phyloP scores from a whole-genome alignment of 345 rosid genomes.

The Eucalyptus victrix region DNA sequence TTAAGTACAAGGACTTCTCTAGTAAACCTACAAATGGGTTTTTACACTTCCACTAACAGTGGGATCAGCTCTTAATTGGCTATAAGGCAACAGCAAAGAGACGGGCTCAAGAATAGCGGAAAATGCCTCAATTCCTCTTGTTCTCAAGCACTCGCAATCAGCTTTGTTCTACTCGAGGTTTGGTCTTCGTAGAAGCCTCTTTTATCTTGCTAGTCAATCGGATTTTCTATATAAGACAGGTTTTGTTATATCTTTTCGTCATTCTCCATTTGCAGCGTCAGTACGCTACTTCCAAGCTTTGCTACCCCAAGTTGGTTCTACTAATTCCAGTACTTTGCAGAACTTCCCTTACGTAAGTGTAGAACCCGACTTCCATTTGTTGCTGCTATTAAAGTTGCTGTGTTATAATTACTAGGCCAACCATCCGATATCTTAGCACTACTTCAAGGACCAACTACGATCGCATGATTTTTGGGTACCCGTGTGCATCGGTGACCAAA shows the following conservation, averaged over 20 bases:
- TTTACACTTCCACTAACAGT: background rate
- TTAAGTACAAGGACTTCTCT: background rate
- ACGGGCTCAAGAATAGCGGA: background rate
- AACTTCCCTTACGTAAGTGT: background rate
- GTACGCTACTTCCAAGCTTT: background rate
- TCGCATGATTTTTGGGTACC: background rate
- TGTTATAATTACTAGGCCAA: too few relatives aligned
- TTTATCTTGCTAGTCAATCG: background rate
- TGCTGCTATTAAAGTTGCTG: background rate
- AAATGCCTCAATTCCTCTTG: background rate
- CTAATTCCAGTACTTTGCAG: background rate
- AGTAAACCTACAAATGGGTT: background rate
- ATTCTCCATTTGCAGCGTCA: background rate
- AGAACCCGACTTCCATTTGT: background rate
- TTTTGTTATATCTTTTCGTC: background rate
- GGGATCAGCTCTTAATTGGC: background rate
- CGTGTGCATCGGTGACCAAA: background rate
- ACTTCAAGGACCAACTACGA: background rate
- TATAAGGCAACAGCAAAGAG: background rate
- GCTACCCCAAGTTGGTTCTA: background rate
- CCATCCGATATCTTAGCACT: background rate
- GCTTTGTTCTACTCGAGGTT: background rate
- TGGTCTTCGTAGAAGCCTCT: background rate
- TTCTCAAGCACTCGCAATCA: background rate
- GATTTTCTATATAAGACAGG: background rate